Evolutionary conservation across 768 basidiomycete genomes (phyloP).

Genomic region (Rhodotorula toruloides): DNA sequence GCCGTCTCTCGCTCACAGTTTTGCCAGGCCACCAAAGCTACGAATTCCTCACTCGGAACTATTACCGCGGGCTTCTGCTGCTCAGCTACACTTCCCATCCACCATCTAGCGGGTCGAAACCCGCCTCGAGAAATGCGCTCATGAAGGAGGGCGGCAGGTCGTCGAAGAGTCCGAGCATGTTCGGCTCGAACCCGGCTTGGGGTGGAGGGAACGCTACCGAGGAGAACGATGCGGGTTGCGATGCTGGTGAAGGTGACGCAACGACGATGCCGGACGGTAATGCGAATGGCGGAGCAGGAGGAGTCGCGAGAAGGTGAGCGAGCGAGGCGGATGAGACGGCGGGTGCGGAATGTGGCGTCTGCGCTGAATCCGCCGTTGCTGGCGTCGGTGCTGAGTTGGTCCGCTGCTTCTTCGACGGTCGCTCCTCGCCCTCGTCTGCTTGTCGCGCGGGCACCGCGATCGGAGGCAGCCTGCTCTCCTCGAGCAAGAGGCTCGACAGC

Average conservation of each 20-base stretch:
- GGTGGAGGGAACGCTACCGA: neutral
- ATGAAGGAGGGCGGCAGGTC: constrained; percentile 2
- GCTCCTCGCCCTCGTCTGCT: neutral
- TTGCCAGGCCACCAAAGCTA: too few species aligned
- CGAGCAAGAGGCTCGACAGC: constrained; percentile 9
- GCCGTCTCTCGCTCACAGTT: too few species aligned
- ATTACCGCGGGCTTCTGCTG: neutral
- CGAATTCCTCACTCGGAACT: too few species aligned
- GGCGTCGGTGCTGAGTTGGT: neutral
- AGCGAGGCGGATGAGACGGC: neutral
- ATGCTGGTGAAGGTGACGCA: too few species aligned
- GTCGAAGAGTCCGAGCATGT: constrained; percentile 1
- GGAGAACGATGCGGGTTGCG: too few species aligned
- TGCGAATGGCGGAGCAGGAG: neutral
- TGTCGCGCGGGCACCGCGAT: neutral
- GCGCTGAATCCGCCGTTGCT: neutral
- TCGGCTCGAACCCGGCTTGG: neutral
- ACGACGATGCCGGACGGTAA: neutral
- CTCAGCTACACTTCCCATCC: neutral
- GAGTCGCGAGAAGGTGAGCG: neutral
- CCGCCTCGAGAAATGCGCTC: neutral
- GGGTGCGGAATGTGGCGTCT: too few species aligned
- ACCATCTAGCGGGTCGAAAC: constrained; percentile 14
- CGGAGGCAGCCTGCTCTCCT: neutral
- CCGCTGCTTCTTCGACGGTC: neutral